Percentiles rank a stretch among this genome's conserved stretches.
Conservation (phyloP, 805 yeast species). For the Monosporozyma siamensis region DNA sequence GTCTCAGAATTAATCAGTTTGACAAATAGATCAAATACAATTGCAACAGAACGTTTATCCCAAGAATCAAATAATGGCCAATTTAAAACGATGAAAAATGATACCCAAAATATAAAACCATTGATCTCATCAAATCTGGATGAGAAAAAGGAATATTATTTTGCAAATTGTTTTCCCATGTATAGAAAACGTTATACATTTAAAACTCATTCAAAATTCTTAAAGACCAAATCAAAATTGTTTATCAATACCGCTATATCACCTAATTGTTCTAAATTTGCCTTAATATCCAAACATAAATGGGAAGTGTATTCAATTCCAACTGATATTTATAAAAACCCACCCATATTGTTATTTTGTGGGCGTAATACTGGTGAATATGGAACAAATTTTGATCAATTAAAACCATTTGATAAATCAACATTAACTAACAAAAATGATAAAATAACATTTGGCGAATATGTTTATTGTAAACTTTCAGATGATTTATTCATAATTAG, state of each 20-base stretch:
- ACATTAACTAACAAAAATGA: slow-evolving; percentile 9
- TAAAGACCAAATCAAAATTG: slow-evolving; percentile 39
- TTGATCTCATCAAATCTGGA: slow-evolving; percentile 13
- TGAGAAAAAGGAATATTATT: slow-evolving; percentile 50
- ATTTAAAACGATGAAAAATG: neutral
- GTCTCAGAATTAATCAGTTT: slow-evolving; percentile 2
- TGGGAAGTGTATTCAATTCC: slow-evolving; percentile 67
- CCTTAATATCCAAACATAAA: slow-evolving; percentile 51
- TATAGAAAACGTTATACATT: slow-evolving; percentile 54
- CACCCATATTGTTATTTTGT: slow-evolving; percentile 54
- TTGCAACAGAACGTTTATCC: slow-evolving; percentile 4
- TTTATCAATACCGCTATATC: slow-evolving; percentile 52
- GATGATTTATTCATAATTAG: slow-evolving; percentile 52
- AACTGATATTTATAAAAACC: slow-evolving; percentile 3
- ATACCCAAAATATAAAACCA: neutral
- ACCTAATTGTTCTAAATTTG: slow-evolving; percentile 56
- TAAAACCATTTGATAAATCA: slow-evolving; percentile 21
- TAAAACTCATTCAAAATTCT: slow-evolving; percentile 43
- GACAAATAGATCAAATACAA: slow-evolving; percentile 5
- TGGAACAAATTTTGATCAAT: slow-evolving; percentile 41
- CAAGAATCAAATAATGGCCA: slow-evolving; percentile 1
- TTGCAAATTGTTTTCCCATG: slow-evolving; percentile 74
- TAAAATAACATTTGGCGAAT: slow-evolving; percentile 42
- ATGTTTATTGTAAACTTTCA: slow-evolving; percentile 49
- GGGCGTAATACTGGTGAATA: slow-evolving; percentile 64